Evolutionary conservation across 257 asterid genomes (phyloP), one percentile per base, ranked within the genome.

Genomic region (Cordia subcordata): DNA sequence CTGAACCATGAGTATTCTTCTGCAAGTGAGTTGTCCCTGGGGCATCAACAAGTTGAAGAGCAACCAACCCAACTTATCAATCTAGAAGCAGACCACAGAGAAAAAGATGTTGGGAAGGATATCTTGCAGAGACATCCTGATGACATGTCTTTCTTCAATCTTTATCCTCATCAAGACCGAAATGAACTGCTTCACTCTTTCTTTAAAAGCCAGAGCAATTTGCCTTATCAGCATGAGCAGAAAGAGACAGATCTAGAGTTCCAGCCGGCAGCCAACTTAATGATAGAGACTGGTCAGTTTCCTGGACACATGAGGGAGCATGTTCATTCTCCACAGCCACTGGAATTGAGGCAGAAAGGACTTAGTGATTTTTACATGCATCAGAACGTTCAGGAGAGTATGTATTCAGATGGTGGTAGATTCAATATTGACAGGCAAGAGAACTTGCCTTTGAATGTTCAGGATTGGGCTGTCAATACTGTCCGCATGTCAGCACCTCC

Each of bases 151-250:
- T 77, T 81, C 66, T 81, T 84, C 73, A 68, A 63, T 66, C 57
- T 82, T 47, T 79, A 75, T 73, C 42, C 88, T 49, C 71, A 70
- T 61, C 84, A 75, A 68, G 79, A 76, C 60, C 79, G 80, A 53
- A 83, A 70, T 53, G 98, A 83, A 66, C 65, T 80, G 45, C 79
- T 83, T 59, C 90, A 85, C 21, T 72, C 98, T 21, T 72, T 85
- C 37, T 69, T 80, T 67, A 85, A 80, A 77, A 75, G 68, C 47
- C 85, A 72, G 74, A 76, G 68, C 68, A 69, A 71, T 56, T 65
- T 77, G 63, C 51, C 86, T 40, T 79, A 74, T 67, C 85, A 80
- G 64, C 81, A 75, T 40, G 85, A 72, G 39, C 87, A 72, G 72
- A 82, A 77, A 65, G 86, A 78, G 49, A 20, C 71, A 49, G 87